Evolutionary conservation across 768 basidiomycete species (phyloP).

Genomic region (Lyophyllum shimeji): DNA sequence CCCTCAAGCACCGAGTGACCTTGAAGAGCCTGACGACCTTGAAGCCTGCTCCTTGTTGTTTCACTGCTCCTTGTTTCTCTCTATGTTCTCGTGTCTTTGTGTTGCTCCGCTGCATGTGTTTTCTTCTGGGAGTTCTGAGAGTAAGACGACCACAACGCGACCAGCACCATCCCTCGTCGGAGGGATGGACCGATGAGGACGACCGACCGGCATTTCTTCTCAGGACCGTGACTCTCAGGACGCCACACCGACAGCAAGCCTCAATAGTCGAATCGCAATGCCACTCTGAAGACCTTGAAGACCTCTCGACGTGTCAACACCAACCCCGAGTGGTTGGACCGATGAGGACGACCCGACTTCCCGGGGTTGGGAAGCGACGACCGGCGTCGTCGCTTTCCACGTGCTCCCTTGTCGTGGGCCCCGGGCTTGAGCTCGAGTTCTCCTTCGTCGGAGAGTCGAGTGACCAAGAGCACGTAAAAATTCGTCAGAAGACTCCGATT

Average conservation of each 20-base stretch:
- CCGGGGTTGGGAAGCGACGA: neutral
- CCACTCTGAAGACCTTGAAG: neutral
- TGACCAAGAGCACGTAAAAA: slow-evolving; percentile 20
- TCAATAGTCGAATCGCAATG: no score
- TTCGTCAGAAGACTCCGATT: neutral
- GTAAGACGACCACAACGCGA: neutral
- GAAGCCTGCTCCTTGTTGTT: no score
- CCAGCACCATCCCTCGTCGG: neutral
- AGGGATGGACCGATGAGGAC: neutral
- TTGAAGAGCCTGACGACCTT: neutral
- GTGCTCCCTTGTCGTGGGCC: slow-evolving; percentile 24
- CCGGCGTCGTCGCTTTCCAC: slow-evolving; percentile 11
- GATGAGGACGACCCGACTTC: slow-evolving; percentile 2
- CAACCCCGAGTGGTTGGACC: neutral
- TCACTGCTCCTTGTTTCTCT: no score
- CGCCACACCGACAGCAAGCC: neutral
- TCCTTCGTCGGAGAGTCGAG: slow-evolving; percentile 5
- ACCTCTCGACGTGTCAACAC: neutral
- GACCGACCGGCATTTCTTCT: neutral
- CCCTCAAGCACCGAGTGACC: neutral
- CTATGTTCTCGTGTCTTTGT: neutral
- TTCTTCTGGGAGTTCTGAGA: neutral
- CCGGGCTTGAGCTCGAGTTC: slow-evolving; percentile 17
- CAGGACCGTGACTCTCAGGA: neutral
- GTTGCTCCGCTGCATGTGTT: neutral